Conservation (phyloP, 2,329 filamentous ascomycete species). For the Cercospora zeina region DNA sequence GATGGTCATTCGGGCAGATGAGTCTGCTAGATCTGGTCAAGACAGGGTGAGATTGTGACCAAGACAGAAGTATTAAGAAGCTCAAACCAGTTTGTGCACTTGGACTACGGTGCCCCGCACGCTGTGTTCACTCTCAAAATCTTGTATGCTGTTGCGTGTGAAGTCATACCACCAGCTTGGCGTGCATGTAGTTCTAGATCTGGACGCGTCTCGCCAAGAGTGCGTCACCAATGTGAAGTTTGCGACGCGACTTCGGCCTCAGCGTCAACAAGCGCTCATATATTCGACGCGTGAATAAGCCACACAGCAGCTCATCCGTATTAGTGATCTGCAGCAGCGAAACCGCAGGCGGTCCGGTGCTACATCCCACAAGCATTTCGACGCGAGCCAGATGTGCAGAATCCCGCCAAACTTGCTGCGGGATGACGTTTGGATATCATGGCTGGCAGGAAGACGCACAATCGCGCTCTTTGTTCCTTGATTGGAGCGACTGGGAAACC, state of each 20-base stretch:
- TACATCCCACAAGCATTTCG: background rate
- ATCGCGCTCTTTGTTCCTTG: slow-evolving; percentile 12
- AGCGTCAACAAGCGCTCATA: background rate
- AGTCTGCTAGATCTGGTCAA: background rate
- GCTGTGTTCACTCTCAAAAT: background rate
- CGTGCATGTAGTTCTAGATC: background rate
- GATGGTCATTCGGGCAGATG: background rate
- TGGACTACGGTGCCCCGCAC: background rate
- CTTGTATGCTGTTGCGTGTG: background rate
- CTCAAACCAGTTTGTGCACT: background rate
- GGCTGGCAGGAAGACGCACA: slow-evolving; percentile 6
- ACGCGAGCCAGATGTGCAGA: slow-evolving; percentile 12
- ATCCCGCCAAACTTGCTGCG: slow-evolving; percentile 1
- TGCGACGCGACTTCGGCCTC: slow-evolving; percentile 1
- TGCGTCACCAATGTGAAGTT: slow-evolving; percentile 2
- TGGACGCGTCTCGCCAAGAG: slow-evolving; percentile 7
- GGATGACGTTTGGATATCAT: slow-evolving; percentile 14
- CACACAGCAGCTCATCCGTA: background rate
- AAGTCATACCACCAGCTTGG: slow-evolving; percentile 1
- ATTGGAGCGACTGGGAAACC: background rate
- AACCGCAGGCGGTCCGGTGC: background rate
- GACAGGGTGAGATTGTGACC: background rate
- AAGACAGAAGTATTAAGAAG: background rate
- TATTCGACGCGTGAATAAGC: background rate
- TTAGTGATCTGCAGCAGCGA: slow-evolving; percentile 3